Conservation (phyloP, 768 basidiomycete species). For the Tricholomella constricta region DNA sequence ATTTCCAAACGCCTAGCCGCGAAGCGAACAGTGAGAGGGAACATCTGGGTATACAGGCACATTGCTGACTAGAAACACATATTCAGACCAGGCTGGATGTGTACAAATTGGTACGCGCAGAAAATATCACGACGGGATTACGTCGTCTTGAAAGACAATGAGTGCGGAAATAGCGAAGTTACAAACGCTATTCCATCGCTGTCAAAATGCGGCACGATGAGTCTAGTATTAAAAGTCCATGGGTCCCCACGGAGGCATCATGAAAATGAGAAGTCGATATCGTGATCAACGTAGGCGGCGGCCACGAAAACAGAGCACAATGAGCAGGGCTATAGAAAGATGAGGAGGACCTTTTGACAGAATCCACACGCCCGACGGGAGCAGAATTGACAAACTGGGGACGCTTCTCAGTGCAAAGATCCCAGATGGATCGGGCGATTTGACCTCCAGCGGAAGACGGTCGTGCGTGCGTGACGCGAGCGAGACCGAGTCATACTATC, state of each 20-base stretch:
- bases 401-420: constrained; percentile 14
- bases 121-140: not conserved
- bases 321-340: constrained; percentile 5
- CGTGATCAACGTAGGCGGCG: constrained; percentile 4
- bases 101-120: not conserved
- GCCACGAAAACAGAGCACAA: constrained; percentile 12
- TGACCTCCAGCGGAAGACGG: too few species aligned
- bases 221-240: not conserved
- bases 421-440: constrained; percentile 5
- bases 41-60: not conserved
- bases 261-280: not conserved
- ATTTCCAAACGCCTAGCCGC: not conserved
- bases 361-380: not conserved
- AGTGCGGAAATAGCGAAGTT: not conserved
- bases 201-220: not conserved
- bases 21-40: not conserved
- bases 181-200: not conserved
- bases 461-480: not conserved
- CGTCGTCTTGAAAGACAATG: constrained; percentile 1
- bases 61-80: not conserved
- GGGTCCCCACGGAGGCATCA: not conserved
- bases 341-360: not conserved
- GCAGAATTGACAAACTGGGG: not conserved
- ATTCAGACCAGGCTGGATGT: not conserved
- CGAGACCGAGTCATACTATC: constrained; percentile 22